Conservation (phyloP, 2,329 filamentous ascomycete species). For the Fusarium denticulatum region DNA sequence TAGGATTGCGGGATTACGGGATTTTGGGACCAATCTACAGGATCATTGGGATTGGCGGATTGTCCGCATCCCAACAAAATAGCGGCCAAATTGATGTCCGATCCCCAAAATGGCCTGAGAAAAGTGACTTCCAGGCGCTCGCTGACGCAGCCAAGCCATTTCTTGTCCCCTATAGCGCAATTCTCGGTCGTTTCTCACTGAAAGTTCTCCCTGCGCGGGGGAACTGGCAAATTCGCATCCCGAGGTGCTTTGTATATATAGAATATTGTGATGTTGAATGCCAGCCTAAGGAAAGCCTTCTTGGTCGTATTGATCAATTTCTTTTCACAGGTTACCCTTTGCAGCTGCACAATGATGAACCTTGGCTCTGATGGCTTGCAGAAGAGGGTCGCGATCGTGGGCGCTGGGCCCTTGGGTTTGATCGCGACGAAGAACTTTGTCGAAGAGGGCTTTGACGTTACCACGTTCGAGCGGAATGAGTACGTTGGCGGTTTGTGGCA, state of each 20-base stretch:
- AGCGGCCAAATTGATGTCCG: not conserved
- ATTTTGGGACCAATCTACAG: not conserved
- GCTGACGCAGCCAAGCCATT: not conserved
- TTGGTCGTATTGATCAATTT: not conserved
- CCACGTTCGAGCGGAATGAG: not conserved
- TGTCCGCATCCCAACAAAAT: not conserved
- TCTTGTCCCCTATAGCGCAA: not conserved
- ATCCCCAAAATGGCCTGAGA: not conserved
- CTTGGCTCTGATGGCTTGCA: not conserved
- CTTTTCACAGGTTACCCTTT: not conserved
- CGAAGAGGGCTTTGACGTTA: conserved; percentile 2
- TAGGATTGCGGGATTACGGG: not conserved
- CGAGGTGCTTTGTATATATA: not conserved
- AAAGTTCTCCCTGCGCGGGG: not conserved
- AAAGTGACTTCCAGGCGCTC: not conserved
- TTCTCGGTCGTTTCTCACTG: not conserved
- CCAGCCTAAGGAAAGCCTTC: not conserved
- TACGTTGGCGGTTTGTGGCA: conserved; percentile 3
- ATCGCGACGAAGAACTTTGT: not conserved
- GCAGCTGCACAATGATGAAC: not conserved
- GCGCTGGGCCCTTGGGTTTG: not conserved
- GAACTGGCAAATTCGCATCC: not conserved
- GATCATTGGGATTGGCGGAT: not conserved
- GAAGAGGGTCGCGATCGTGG: not conserved
- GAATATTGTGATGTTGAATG: not conserved